Evolutionary conservation across 176 grass and related monocot species (phyloP), one percentile per base, ranked within the genome.

Genomic region (Oryza officinalis): DNA sequence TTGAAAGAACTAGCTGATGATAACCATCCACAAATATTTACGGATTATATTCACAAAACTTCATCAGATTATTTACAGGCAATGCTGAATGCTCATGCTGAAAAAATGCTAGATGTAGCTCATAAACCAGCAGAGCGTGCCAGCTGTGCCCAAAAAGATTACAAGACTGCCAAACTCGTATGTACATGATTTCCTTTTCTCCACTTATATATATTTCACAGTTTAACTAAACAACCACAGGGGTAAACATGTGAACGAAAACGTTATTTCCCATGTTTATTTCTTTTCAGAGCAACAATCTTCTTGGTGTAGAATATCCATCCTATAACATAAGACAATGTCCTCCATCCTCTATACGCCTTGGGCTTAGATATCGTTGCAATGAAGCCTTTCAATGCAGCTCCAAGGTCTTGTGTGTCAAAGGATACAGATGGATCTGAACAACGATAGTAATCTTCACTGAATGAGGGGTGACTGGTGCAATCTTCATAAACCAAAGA

Each of bases 271-370:
- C 83, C 80, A 22, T 32, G 78, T 64, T 88, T 88, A 63, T 50
- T 90, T 70, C 84, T 88, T 83, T 54, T 92, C 4, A 18, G 70
- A 30, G 91, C 93, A 8, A 91, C 89, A 61, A 95, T 87, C 69
- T 49, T 99, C 82, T 93, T 99, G 5, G 90, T 90, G 83, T 94
- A 90, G 76, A 92, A 97, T 83, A 93, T 94, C 87, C 77, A 97
- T 28, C 85, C 87, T 72, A 91, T 52, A 25, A 98, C 96, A 82
- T 27, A 93, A 13, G 91, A 94, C 22, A 98, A 41, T 6, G 59
- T 98, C 78, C 91, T 88, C 96, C 96, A 98, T 77, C 80, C 89
- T 87, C 80, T 98, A 72, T 88, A 90, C 7, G 40, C 82, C 86
- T 64, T 98, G 66, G 83, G 87, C 30, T 79, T 86, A 13, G 88